phyloP scores from a whole-genome alignment of 2,329 filamentous ascomycete species.

The Corniculantispora saksenae region DNA sequence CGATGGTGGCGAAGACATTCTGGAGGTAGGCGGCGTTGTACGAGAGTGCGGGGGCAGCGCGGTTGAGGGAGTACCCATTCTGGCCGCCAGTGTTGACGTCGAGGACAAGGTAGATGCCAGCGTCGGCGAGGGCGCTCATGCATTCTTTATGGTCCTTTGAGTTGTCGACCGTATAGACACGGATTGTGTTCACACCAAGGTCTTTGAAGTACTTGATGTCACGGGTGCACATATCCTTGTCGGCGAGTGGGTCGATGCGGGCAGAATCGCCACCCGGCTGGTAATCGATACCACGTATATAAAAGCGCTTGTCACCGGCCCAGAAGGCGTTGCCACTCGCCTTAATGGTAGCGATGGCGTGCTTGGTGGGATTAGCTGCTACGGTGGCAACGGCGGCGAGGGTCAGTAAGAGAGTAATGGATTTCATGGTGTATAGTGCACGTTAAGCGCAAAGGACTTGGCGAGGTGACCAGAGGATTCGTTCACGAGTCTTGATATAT shows the following conservation, averaged over 20 bases:
- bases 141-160: slow-evolving; percentile 77
- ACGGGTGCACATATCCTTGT: slow-evolving; percentile 69
- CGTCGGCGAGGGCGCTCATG: slow-evolving; percentile 78
- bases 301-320: slow-evolving; percentile 55
- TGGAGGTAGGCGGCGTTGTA: slow-evolving; percentile 88
- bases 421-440: too few species aligned
- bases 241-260: slow-evolving; percentile 73
- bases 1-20: slow-evolving; percentile 83
- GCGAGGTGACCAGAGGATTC: too few species aligned
- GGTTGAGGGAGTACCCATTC: slow-evolving; percentile 93
- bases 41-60: slow-evolving; percentile 64
- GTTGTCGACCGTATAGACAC: slow-evolving; percentile 93
- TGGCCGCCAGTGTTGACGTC: slow-evolving; percentile 86
- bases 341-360: too few species aligned
- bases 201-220: slow-evolving; percentile 82
- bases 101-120: slow-evolving; percentile 88
- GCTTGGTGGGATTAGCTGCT: too few species aligned
- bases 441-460: too few species aligned
- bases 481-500: too few species aligned
- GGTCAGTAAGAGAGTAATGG: too few species aligned
- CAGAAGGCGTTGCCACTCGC: too few species aligned
- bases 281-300: slow-evolving; percentile 62
- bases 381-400: too few species aligned
- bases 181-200: slow-evolving; percentile 86
- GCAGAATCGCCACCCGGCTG: slow-evolving; percentile 61